Conservation (phyloP, 495 filamentous ascomycete species). For the Polyplosphaeria fusca region DNA sequence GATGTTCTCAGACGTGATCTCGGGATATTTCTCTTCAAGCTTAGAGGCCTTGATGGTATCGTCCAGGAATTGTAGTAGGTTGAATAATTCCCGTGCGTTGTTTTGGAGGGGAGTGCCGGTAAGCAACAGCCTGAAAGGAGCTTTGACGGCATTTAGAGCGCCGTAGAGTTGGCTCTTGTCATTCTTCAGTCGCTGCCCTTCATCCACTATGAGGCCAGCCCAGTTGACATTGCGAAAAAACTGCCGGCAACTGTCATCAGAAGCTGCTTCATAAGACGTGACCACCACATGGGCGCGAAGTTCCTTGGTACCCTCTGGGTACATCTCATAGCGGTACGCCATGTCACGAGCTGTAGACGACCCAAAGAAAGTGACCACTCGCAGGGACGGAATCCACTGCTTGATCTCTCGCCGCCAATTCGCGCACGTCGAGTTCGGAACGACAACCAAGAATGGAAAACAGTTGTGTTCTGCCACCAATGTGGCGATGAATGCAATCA, state of each 20-base stretch:
- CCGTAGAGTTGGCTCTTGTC: constrained; percentile 79
- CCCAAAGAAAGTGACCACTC: constrained; percentile 90
- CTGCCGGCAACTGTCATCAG: constrained; percentile 59
- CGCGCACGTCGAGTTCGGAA: constrained; percentile 88
- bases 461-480: constrained; percentile 69
- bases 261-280: constrained; percentile 86
- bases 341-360: constrained; percentile 64
- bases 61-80: constrained; percentile 90
- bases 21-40: constrained; percentile 71
- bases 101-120: constrained; percentile 93
- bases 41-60: constrained; percentile 60
- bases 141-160: constrained; percentile 65
- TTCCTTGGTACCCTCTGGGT: constrained; percentile 55
- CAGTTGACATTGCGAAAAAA: constrained; percentile 70
- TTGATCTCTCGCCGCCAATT: constrained; percentile 98
- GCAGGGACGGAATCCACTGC: constrained; percentile 80
- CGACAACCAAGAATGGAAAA: constrained; percentile 91
- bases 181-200: constrained; percentile 95
- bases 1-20: constrained; percentile 76
- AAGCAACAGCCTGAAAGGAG: constrained; percentile 76
- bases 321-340: constrained; percentile 77
- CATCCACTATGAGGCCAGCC: constrained; percentile 89
- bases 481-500: constrained; percentile 76
- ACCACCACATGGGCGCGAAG: constrained; percentile 88
- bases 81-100: constrained; percentile 90